Evolutionary conservation across 805 yeast genomes (phyloP), one percentile per base, ranked within the genome.

Genomic region (Teunomyces gatunensis): DNA sequence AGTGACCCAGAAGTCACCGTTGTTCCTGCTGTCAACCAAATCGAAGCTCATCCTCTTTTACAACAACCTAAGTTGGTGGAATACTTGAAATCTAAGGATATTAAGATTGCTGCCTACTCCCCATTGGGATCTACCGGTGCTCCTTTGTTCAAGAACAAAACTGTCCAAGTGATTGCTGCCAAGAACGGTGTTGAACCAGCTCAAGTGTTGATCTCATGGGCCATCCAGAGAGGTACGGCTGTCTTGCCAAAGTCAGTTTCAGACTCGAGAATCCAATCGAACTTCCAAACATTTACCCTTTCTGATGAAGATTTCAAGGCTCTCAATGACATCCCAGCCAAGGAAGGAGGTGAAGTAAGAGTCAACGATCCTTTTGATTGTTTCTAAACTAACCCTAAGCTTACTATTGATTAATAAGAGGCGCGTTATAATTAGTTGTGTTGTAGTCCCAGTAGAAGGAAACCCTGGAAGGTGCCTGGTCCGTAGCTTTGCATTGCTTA

Each of bases 371-470:
- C 29, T 3, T 37, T 37, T 27, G 12, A 23, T 6, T 5, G 18
- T 7, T 37, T 37, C 34, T 32, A 32, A 32, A 10, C 27, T 32
- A 32, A 15, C n/a, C 17, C 10, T 30, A 30, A 30, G 18, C 34
- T 32, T 18, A 36, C n/a, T 37, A 37, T 13, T 37, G 40, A 20
- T 37, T n/a, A 23, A 37, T 21, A 7, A 50, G 39, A 17, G 60
- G 56, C 15, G 64, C 63, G 29, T 59, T 53, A 55, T 62, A 62
- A 49, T 56, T 50, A 20, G 46, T 44, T 10, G 52, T 37, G 33
- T 50, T 45, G 53, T 59, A 73, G 55, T 73, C 75, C 78, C 78
- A 73, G 58, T 66, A 72, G 56, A 73, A 73, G 1, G 73, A 59
- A 35, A 73, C 58, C 1, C 27, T 18, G 21, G 53, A 41, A 9